Evolutionary conservation across 441 rosid genomes (phyloP).

Genomic region (Eruca vesicaria): DNA sequence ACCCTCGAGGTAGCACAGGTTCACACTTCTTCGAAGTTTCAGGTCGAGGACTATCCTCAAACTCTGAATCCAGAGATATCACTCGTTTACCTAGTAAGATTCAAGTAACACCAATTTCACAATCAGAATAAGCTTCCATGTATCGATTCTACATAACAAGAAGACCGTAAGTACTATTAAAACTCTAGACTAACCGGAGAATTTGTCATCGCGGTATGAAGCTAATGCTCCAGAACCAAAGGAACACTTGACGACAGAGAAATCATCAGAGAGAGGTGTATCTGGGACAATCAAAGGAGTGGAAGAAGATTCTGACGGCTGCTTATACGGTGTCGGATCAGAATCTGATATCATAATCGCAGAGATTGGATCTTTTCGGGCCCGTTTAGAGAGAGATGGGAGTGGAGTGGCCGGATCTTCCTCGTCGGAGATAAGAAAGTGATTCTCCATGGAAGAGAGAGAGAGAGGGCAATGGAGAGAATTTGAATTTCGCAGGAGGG

Average conservation of each 20-base stretch:
- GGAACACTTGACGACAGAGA: slow-evolving; percentile 48
- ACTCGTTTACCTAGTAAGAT: slow-evolving; percentile 43
- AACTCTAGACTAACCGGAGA: slow-evolving; percentile 41
- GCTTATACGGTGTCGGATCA: slow-evolving; percentile 73
- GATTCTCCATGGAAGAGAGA: slow-evolving; percentile 24
- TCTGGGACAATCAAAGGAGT: slow-evolving; percentile 67
- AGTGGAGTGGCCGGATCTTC: slow-evolving; percentile 60
- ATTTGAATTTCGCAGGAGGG: slow-evolving; percentile 7
- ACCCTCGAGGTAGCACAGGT: slow-evolving; percentile 16
- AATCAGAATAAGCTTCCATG: not conserved
- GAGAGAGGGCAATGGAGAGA: not conserved
- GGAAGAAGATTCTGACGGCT: slow-evolving; percentile 29
- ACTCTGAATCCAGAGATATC: slow-evolving; percentile 75
- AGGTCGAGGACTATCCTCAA: slow-evolving; percentile 45
- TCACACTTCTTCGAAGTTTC: slow-evolving; percentile 39
- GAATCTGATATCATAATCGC: slow-evolving; percentile 65
- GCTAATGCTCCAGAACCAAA: slow-evolving; percentile 32
- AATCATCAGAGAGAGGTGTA: slow-evolving; percentile 63
- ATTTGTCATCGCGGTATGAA: slow-evolving; percentile 32
- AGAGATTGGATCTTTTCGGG: slow-evolving; percentile 35
- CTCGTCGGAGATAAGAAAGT: slow-evolving; percentile 52
- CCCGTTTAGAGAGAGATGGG: slow-evolving; percentile 49
- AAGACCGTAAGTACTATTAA: not conserved
- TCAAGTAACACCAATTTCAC: not conserved
- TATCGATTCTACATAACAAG: not conserved